Evolutionary conservation across 805 yeast species (phyloP).

Genomic region (Lipomyces starkeyi): DNA sequence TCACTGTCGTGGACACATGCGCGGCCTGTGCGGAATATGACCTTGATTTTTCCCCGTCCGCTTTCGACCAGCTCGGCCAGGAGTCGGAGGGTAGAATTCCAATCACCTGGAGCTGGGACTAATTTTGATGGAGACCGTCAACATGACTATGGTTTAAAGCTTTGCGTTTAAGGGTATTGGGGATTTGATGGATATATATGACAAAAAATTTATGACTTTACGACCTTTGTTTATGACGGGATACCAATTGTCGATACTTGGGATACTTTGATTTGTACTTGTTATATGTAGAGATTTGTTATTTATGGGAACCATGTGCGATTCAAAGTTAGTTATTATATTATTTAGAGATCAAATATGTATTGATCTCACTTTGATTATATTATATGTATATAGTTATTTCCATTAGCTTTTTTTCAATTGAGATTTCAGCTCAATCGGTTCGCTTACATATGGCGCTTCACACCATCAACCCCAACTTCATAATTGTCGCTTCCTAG

Average conservation of each 20-base stretch:
- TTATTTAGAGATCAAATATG: too few species aligned
- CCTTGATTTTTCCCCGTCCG: constrained; percentile 67
- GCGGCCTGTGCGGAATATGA: constrained; percentile 58
- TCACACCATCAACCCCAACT: too few species aligned
- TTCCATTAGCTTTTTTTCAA: too few species aligned
- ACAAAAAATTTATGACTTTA: not conserved
- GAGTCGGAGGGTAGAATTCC: constrained; percentile 59
- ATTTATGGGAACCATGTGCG: too few species aligned
- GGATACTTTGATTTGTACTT: not conserved
- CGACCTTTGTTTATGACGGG: not conserved
- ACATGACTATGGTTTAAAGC: not conserved
- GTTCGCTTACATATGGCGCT: too few species aligned
- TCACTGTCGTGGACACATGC: constrained; percentile 64
- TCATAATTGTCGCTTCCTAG: too few species aligned
- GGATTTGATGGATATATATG: not conserved
- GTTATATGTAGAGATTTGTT: too few species aligned
- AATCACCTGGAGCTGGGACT: constrained; percentile 57
- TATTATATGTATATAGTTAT: too few species aligned
- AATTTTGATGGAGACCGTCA: not conserved
- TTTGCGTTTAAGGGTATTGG: not conserved
- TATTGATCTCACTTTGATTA: too few species aligned
- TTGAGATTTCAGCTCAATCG: too few species aligned
- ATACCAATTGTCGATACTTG: not conserved
- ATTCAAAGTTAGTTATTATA: too few species aligned
- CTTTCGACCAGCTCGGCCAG: constrained; percentile 59